Base-by-base conservation (phyloP, 768 basidiomycete genomes). In the Tulasnella calospora region DNA sequence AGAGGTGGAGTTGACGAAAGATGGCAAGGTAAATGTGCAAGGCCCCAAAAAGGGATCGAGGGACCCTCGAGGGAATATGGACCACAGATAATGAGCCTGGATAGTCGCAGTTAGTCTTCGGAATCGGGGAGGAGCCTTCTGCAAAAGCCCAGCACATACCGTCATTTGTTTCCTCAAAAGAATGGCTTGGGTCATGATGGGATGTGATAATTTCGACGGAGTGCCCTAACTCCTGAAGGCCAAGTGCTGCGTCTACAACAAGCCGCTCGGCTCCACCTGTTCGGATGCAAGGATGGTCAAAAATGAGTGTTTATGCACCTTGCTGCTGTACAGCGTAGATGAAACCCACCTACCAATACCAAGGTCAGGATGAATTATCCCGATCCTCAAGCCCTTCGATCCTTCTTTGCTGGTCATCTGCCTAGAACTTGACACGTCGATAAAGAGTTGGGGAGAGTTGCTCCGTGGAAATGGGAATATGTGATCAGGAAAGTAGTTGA, bases 201-300 rank as follows among this genome's bases (percentile, higher is more conserved):
- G 95, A 97, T 0, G 98, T 99, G 84, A 95, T 98, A 33, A 99
- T 89, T 81, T 93, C 90, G 23, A 99, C 92, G 0, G 87, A 85
- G 82, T 99, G 96, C 0, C 96, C 97, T 7, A 91, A 87, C 12
- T 88, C 85, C 83, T 98, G 94, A 17, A 99, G 86, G 10, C 95
- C 94, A 0, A 97, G 87, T 2, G 97, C 96, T 35, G 96, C 95
- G 83, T 99, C 97, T 30, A 98, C 96, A 7, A 99, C 92, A 8
- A 98, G 89, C 35, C 97, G 89, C 85, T 99, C 97, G 2, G 97
- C 97, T 27, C 97, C 97, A 81, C 97, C 96, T 98, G 82, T 35
- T 80, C 17, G 15, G 51, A 36, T 33, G 46, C 19, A 21, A 46
- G 70, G 19, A 17, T 27, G 7, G 71, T 35, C 33, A 78, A 44